Conservation (phyloP, 352 stramenopile species). For the Globisporangium okanoganense region DNA sequence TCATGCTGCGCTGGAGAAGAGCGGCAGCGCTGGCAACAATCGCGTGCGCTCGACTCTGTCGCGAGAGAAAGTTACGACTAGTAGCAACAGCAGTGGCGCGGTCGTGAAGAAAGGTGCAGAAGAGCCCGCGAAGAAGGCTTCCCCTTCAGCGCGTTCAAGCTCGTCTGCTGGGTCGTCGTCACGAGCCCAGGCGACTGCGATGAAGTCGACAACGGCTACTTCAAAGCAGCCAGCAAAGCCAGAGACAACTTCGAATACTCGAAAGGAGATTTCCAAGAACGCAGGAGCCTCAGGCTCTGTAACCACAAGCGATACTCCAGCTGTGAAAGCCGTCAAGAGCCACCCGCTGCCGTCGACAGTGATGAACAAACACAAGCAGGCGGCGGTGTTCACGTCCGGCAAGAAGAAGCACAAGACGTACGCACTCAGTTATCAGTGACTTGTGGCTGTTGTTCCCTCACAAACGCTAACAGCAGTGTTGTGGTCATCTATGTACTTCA, state of each 20-base stretch:
- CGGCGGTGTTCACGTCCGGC: slow-evolving; percentile 53
- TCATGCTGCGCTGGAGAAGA: neutral
- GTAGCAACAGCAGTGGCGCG: neutral
- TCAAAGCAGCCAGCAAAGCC: slow-evolving; percentile 10
- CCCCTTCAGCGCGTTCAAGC: slow-evolving; percentile 6
- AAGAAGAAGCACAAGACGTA: slow-evolving; percentile 82
- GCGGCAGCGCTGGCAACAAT: slow-evolving; percentile 9
- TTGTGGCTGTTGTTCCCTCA: neutral
- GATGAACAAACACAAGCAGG: slow-evolving; percentile 76
- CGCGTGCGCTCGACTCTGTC: slow-evolving; percentile 11
- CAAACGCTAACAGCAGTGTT: neutral
- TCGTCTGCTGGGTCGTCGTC: slow-evolving; percentile 9
- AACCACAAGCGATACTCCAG: slow-evolving; percentile 7
- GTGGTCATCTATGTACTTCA: slow-evolving; percentile 15
- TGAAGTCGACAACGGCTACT: neutral
- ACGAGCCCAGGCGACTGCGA: neutral
- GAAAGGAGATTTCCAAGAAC: slow-evolving; percentile 20
- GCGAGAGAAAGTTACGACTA: slow-evolving; percentile 10
- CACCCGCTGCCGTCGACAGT: slow-evolving; percentile 46
- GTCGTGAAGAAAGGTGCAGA: slow-evolving; percentile 4
- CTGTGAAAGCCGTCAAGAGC: slow-evolving; percentile 4
- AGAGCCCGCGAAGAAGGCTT: slow-evolving; percentile 7
- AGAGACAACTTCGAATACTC: neutral
- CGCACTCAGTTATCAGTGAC: neutral
- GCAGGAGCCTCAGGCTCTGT: slow-evolving; percentile 7